Evolutionary conservation across 352 stramenopile genomes (phyloP).

Genomic region (Phytophthora pinifolia): DNA sequence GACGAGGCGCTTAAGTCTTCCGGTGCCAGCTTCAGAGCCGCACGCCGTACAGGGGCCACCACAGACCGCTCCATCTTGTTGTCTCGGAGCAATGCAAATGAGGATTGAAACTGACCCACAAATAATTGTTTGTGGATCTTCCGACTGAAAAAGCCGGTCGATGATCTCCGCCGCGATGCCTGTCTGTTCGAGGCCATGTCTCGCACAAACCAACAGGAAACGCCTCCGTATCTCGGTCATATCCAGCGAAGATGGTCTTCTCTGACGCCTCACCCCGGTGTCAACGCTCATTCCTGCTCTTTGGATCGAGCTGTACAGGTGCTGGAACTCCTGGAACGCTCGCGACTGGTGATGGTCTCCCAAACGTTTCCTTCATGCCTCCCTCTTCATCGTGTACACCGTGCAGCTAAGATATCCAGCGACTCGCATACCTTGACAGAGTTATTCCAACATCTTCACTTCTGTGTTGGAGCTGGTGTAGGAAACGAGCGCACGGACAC

Average conservation of each 20-base stretch:
- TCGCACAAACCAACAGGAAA: constrained; percentile 11
- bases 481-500: no score
- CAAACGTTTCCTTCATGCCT: constrained; percentile 6
- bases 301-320: no score
- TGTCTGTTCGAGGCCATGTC: constrained; percentile 5
- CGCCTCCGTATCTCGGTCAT: constrained; percentile 15
- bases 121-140: no score
- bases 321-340: constrained; percentile 12
- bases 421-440: constrained; percentile 16
- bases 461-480: constrained; percentile 3
- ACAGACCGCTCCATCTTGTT: constrained; percentile 23
- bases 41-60: constrained; percentile 35
- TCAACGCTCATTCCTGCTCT: neutral
- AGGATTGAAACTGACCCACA: no score
- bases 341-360: constrained; percentile 10
- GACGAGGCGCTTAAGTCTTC: constrained; percentile 60
- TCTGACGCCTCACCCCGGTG: neutral
- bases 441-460: constrained; percentile 14
- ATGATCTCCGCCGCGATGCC: constrained; percentile 13
- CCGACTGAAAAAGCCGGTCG: no score
- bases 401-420: constrained; percentile 9
- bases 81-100: no score
- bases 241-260: neutral
- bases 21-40: constrained; percentile 43
- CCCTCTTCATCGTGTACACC: constrained; percentile 10